Evolutionary conservation across 1,284 basidiomycete species (phyloP).

Genomic region (Fomitiporia mediterranea): DNA sequence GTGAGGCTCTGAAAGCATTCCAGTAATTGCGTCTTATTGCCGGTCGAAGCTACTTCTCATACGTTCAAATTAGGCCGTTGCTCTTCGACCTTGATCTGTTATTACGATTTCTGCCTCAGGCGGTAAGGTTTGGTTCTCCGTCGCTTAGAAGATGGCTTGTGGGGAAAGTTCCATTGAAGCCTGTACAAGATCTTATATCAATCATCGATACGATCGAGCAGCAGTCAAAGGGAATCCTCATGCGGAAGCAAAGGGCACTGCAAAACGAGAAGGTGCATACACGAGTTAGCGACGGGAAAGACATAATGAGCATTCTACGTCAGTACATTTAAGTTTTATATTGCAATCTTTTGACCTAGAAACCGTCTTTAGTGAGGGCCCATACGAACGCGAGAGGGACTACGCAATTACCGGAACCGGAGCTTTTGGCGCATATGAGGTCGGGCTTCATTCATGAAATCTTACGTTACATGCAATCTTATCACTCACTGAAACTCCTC

Average conservation of each 20-base stretch:
- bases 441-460: conserved; percentile 17
- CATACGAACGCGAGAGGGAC: conserved; percentile 27
- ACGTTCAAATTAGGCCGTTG: background rate
- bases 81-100: conserved; percentile 1
- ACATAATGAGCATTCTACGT: conserved; percentile 16
- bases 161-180: conserved; percentile 31
- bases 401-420: conserved; percentile 29
- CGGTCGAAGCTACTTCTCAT: background rate
- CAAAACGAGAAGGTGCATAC: background rate
- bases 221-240: background rate
- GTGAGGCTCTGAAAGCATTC: conserved; percentile 29
- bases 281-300: conserved; percentile 12
- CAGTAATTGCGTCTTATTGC: conserved; percentile 20
- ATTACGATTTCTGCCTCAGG: background rate
- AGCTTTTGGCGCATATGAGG: conserved; percentile 33
- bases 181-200: conserved; percentile 33
- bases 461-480: conserved; percentile 1
- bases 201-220: conserved; percentile 22
- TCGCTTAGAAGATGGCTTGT: conserved; percentile 36
- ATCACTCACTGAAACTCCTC: background rate
- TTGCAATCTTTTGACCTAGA: background rate
- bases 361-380: conserved; percentile 26
- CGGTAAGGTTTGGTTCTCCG: conserved; percentile 32
- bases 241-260: background rate
- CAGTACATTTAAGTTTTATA: background rate